Evolutionary conservation across 345 rosid species (phyloP).

Genomic region (Melaleuca alternifolia): DNA sequence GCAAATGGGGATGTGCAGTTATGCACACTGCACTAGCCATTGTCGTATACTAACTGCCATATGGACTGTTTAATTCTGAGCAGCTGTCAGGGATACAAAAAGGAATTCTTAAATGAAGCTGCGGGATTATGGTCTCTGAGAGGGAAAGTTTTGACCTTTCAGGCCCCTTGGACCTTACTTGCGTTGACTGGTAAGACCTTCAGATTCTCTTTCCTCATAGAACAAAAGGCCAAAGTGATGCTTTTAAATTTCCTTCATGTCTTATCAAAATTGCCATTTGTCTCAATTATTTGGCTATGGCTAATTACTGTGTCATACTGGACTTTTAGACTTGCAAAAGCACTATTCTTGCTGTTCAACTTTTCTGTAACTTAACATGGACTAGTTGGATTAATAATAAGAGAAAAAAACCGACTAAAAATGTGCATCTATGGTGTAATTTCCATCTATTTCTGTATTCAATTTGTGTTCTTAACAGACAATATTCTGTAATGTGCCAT

Average conservation of each 20-base stretch:
- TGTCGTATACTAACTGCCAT: background rate
- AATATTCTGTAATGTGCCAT: background rate
- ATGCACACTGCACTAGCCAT: background rate
- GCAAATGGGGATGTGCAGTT: background rate
- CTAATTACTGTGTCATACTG: background rate
- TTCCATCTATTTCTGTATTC: background rate
- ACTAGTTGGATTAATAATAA: background rate
- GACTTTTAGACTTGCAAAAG: background rate
- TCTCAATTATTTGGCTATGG: background rate
- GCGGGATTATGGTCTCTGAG: slow-evolving; percentile 27
- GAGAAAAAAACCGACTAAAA: background rate
- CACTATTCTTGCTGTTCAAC: background rate
- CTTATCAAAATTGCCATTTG: background rate
- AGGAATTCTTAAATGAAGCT: background rate
- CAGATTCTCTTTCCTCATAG: background rate
- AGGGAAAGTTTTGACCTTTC: slow-evolving; percentile 54
- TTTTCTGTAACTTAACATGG: background rate
- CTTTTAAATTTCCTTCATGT: background rate
- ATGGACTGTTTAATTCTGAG: background rate
- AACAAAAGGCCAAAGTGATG: background rate
- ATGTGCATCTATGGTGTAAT: background rate
- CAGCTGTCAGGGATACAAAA: background rate
- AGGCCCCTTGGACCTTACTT: slow-evolving; percentile 60
- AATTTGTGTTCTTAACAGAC: background rate
- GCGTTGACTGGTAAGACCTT: slow-evolving; percentile 52